Conservation (phyloP, 192 early-diverging fungal species). For the Mortierella claussenii region DNA sequence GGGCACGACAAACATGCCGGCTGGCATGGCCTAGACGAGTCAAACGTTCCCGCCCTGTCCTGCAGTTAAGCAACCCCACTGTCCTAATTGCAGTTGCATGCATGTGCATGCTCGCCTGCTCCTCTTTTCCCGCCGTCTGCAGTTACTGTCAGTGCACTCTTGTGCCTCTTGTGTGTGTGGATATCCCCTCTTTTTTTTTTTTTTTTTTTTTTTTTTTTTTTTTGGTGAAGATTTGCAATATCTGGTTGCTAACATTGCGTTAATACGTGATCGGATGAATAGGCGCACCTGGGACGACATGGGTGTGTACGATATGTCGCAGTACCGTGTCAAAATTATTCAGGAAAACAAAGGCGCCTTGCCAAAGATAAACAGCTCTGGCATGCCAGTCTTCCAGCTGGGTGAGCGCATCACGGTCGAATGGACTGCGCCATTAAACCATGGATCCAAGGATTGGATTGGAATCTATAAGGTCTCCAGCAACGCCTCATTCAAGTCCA, state of each 20-base stretch:
- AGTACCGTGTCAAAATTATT: slow-evolving; percentile 48
- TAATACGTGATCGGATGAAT: neutral
- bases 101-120: too few relatives aligned
- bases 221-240: too few relatives aligned
- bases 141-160: too few relatives aligned
- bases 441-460: slow-evolving; percentile 89
- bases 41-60: too few relatives aligned
- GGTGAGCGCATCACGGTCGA: slow-evolving; percentile 78
- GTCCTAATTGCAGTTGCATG: too few relatives aligned
- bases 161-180: too few relatives aligned
- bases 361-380: neutral
- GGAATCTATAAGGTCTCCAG: slow-evolving; percentile 85
- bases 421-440: slow-evolving; percentile 79
- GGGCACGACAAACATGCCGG: too few relatives aligned
- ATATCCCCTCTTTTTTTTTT: neutral
- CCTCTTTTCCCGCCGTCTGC: too few relatives aligned
- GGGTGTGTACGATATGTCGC: slow-evolving; percentile 55
- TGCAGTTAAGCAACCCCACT: too few relatives aligned
- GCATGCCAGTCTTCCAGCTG: slow-evolving; percentile 62
- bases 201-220: neutral
- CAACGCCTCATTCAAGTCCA: slow-evolving; percentile 81
- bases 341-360: neutral
- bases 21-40: too few relatives aligned
- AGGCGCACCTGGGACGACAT: slow-evolving; percentile 54
- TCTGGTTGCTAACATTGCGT: neutral